Percentiles rank a stretch among this genome's conserved stretches.
phyloP scores from a whole-genome alignment of 495 filamentous ascomycete genomes.

The Podospora pseudopauciseta region DNA sequence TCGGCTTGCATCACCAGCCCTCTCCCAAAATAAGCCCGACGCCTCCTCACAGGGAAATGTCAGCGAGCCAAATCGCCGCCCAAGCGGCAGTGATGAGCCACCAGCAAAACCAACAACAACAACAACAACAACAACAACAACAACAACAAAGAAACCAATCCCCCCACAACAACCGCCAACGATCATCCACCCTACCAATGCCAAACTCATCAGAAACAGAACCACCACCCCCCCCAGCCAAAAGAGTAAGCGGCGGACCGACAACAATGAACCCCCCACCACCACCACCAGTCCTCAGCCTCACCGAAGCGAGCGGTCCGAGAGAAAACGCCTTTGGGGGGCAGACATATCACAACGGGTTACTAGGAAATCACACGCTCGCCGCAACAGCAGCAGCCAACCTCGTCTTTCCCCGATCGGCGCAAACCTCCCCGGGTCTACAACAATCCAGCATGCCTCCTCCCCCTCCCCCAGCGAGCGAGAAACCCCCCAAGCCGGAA shows the following conservation, averaged over 20 bases:
- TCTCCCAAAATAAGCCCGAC: conserved; percentile 39
- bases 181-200: conserved; percentile 64
- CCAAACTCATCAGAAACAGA: conserved; percentile 36
- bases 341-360: conserved; percentile 62
- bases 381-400: conserved; percentile 83
- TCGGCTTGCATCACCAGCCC: conserved; percentile 33
- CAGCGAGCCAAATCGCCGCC: conserved; percentile 83
- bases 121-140: conserved; percentile 28
- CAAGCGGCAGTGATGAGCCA: conserved; percentile 71
- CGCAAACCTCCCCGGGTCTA: conserved; percentile 48
- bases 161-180: conserved; percentile 55
- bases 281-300: conserved; percentile 42
- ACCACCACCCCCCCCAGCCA: conserved; percentile 30
- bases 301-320: conserved; percentile 53
- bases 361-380: conserved; percentile 59
- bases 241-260: conserved; percentile 45
- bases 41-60: conserved; percentile 45
- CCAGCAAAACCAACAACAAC: conserved; percentile 30
- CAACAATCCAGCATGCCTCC: conserved; percentile 24
- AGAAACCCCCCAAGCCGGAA: conserved; percentile 66
- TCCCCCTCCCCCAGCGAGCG: conserved; percentile 46
- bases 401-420: conserved; percentile 71
- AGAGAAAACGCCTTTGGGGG: conserved; percentile 50
- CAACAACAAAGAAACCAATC: conserved; percentile 36
- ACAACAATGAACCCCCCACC: conserved; percentile 51